Percentiles rank a stretch among this genome's conserved stretches.
phyloP scores from a whole-genome alignment of 1,284 basidiomycete species.

The Boletus semigastroideus region DNA sequence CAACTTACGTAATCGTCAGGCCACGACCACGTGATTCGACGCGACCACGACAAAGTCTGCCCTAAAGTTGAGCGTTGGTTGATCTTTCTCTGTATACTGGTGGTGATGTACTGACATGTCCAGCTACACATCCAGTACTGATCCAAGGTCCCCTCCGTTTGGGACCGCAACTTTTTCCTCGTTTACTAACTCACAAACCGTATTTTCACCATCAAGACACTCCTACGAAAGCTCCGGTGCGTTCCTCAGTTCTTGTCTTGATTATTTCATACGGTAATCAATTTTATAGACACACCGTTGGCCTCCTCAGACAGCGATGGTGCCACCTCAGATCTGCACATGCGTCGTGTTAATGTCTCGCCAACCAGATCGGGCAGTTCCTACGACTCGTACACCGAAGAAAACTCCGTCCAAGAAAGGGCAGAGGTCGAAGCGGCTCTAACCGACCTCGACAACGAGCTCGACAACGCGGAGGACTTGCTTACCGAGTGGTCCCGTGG shows the following conservation, averaged over 20 bases:
- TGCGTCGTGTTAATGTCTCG: conserved; percentile 44
- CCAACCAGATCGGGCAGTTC: conserved; percentile 37
- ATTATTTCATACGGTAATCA: conserved; percentile 1
- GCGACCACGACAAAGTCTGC: conserved; percentile 33
- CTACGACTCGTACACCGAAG: conserved; percentile 41
- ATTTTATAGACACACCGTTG: conserved; percentile 32
- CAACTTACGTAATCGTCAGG: conserved; percentile 19
- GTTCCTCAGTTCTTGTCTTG: conserved; percentile 4
- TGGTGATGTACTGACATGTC: conserved; percentile 36
- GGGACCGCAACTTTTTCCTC: conserved; percentile 52
- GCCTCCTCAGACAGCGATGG: conserved; percentile 42
- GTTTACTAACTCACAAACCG: conserved; percentile 42
- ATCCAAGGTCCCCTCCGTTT: conserved; percentile 45
- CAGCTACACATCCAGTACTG: conserved; percentile 36
- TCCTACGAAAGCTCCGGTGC: conserved; percentile 41
- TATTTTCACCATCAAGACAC: conserved; percentile 44
- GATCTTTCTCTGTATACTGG: conserved; percentile 18
- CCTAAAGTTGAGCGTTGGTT: conserved; percentile 34
- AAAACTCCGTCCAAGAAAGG: conserved; percentile 44
- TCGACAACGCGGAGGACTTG: conserved; percentile 59
- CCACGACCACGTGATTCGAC: conserved; percentile 31
- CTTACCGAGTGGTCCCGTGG: conserved; percentile 56
- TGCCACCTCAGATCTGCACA: conserved; percentile 35
- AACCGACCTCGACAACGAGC: conserved; percentile 61
- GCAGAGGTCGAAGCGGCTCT: conserved; percentile 68